Base-by-base conservation (phyloP, 768 basidiomycete genomes). In the Suillus bovinus region DNA sequence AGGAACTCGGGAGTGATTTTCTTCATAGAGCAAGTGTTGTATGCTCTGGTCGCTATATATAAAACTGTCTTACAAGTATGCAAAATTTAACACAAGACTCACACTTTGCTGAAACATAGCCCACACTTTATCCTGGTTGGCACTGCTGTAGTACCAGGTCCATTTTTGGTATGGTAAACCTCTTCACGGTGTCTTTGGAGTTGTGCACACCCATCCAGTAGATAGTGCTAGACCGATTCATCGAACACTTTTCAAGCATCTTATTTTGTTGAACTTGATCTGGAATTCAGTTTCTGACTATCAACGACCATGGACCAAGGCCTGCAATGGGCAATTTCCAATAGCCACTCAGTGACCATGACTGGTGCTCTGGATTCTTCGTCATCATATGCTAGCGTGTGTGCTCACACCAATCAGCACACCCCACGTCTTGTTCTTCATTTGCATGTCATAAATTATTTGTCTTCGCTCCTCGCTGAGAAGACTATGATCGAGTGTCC, bases 21-120 rank as follows among this genome's bases (percentile, higher is more conserved):
- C n/a, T n/a, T n/a, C n/a, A n/a, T n/a, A n/a, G n/a, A n/a, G n/a
- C n/a, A n/a, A n/a, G n/a, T n/a, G n/a, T n/a, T n/a, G n/a, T 67
- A 11, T 73, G 70, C 13, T 58, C 5, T 1, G 78, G 77, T 50
- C 77, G 68, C 72, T 75, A 68, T 75, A 80, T n/a, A n/a, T n/a
- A 56, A 31, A 17, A 1, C 52, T 41, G n/a, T 56, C 6, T 11
- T 29, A 20, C 17, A 11, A 20, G 9, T 52, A 53, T 44, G 22
- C 50, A 16, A 57, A 14, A n/a, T 34, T 34, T 34, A 7, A 61
- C 10, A 20, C 24, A 27, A 13, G n/a, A 70, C 81, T 61, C 66
- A 84, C 84, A 29, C 76, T 13, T 17, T 60, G 47, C 2, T 72
- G 31, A 24, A 72, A 63, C n/a, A 17, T 54, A 16, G 16, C 68